Base-by-base conservation (phyloP, 768 basidiomycete species). In the Suillus plorans region DNA sequence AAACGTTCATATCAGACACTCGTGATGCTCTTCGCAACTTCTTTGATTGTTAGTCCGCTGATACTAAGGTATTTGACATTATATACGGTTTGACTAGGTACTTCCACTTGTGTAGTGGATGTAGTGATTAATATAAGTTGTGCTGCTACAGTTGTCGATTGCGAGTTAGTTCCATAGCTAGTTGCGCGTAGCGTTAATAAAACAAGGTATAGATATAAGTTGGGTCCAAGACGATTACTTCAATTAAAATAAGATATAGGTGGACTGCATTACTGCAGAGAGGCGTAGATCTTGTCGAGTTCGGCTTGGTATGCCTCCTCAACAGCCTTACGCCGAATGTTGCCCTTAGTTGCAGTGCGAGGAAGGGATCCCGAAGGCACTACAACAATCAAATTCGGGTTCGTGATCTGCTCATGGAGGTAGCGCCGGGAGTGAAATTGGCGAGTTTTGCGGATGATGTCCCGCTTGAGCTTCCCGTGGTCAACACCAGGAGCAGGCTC, bases 291-390 rank as follows among this genome's bases (percentile, higher is more conserved):
- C 42, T 72, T 71, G 74, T 92, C 89, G 28, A 93, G 81, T 63
- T 84, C 78, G 31, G 71, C 68, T 70, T 81, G 80, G 79, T 84
- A 90, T 31, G 79, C 69, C 67, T 89, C 88, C 76, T 93, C 91
- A 25, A 92, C 89, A 14, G 89, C 90, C 68, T 82, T 85, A 53
- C 91, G 84, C 59, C 91, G 86, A 67, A 93, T 89, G 71, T 92
- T 93, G 36, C 91, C 91, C 78, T 93, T 93, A 14, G 91, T 91
- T 22, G 86, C 86, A 0, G 91, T 93, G 67, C 91, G 81, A 45
- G 91, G 91, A 50, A 93, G 82, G 2, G 89, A 84, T n/a, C 83
- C 82, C 50, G 80, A 78, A 34, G 85, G 80, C 20, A 91, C 90
- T 50, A 92, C 77, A 65, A 92, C 76, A 64, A 93, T 83, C 82